phyloP scores from a whole-genome alignment of 2,329 filamentous ascomycete genomes.

The Penicillium sp. region DNA sequence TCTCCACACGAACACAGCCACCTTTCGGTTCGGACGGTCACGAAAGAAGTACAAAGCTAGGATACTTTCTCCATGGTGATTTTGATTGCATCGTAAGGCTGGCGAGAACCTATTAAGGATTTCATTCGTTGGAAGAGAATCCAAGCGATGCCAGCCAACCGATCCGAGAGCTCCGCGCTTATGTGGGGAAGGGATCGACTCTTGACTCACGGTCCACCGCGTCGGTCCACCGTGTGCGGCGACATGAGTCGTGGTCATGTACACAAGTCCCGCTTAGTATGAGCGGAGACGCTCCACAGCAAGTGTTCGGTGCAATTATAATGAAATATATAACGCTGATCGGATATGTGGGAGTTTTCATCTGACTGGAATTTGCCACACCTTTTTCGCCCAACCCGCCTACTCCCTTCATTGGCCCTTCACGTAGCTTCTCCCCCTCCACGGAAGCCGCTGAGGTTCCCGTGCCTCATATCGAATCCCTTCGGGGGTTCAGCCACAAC shows the following conservation, averaged over 20 bases:
- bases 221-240: no score
- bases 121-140: conserved; percentile 2
- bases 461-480: neutral
- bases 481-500: no score
- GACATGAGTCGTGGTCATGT: neutral
- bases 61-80: no score
- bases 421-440: neutral
- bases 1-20: neutral
- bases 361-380: conserved; percentile 17
- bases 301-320: neutral
- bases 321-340: neutral
- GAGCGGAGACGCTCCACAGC: neutral
- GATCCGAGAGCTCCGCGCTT: neutral
- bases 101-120: neutral
- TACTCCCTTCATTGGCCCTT: neutral
- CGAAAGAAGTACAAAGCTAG: no score
- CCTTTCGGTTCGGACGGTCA: neutral
- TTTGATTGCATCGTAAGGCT: neutral
- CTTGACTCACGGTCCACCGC: neutral
- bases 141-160: conserved; percentile 6
- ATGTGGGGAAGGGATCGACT: neutral
- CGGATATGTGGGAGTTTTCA: neutral
- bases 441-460: neutral
- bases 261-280: no score
- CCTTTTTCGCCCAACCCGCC: conserved; percentile 7